Evolutionary conservation across 2,329 filamentous ascomycete genomes (phyloP).

Genomic region (Hymenoscyphus fructigenus): DNA sequence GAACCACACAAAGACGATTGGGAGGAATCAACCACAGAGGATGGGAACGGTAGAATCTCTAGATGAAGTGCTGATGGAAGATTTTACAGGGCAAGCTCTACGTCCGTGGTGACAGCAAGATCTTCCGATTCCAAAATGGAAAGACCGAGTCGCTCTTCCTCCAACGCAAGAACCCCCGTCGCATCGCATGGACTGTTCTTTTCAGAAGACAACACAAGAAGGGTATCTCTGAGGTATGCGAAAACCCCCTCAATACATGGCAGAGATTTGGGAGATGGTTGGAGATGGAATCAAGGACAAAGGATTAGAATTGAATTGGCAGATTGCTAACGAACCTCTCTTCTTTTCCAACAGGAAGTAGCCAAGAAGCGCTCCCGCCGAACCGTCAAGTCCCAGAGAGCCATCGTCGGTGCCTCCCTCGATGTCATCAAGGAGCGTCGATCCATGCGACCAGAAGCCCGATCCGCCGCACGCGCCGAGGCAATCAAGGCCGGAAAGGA

Average conservation of each 20-base stretch:
- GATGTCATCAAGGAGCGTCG: conserved; percentile 99
- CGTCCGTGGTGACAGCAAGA: conserved; percentile 99
- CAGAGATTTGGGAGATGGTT: conserved; percentile 7
- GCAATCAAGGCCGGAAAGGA: conserved; percentile 99
- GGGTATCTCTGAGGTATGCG: conserved; percentile 99
- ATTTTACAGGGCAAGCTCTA: conserved; percentile 89
- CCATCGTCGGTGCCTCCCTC: conserved; percentile 97
- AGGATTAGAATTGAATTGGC: neutral
- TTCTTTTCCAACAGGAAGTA: conserved; percentile 71
- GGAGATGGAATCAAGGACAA: neutral
- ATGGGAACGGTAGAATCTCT: conserved; percentile 11
- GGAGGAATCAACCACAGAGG: neutral
- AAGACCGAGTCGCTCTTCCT: conserved; percentile 99
- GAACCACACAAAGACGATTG: conserved; percentile 15
- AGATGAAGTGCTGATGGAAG: conserved; percentile 31
- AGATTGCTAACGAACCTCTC: conserved; percentile 21
- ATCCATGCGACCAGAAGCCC: conserved; percentile 89
- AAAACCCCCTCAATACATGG: conserved; percentile 16
- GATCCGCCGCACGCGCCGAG: conserved; percentile 80
- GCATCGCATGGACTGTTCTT: conserved; percentile 97
- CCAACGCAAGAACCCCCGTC: conserved; percentile 99
- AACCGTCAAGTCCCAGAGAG: conserved; percentile 97
- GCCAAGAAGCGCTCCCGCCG: conserved; percentile 99
- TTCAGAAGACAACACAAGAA: conserved; percentile 99
- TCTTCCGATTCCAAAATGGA: conserved; percentile 99